A percentile compares a stretch with the other conserved stretches of the same genome.
Conservation (phyloP, 164 flowering plant species). For the Tetrastigma voinierianum region DNA sequence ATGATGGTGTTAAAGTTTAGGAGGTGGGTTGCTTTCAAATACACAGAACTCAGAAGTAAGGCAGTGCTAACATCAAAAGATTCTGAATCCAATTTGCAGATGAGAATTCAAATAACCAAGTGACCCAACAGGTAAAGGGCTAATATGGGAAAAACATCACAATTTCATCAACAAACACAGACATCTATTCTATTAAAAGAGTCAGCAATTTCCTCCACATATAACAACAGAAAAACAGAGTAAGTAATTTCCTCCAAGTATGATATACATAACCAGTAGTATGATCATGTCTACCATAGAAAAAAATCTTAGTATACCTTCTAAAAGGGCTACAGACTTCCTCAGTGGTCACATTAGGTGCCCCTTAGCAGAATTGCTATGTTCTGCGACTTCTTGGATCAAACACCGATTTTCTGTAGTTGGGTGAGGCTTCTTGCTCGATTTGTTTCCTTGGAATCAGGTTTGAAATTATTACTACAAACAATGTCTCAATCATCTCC, state of each 20-base stretch:
- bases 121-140: background rate
- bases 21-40: too few species aligned
- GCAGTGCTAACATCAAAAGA: too few species aligned
- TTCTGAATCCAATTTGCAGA: too few species aligned
- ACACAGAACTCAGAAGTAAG: too few species aligned
- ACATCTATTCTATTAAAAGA: background rate
- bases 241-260: background rate
- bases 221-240: too few species aligned
- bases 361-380: slow-evolving; percentile 80
- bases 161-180: background rate
- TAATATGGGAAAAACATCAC: background rate
- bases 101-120: background rate
- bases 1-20: too few species aligned
- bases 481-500: slow-evolving; percentile 91
- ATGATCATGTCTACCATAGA: background rate
- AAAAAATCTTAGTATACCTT: slow-evolving; percentile 44
- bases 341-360: slow-evolving; percentile 81
- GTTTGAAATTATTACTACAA: slow-evolving; percentile 45
- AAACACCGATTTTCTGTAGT: slow-evolving; percentile 74
- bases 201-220: too few species aligned
- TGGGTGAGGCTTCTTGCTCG: slow-evolving; percentile 50
- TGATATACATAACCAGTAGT: background rate
- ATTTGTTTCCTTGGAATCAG: slow-evolving; percentile 41
- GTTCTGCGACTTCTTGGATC: slow-evolving; percentile 95
- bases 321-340: slow-evolving; percentile 88